phyloP scores from a whole-genome alignment of 2,329 filamentous ascomycete species.

The Metarhizium brunneum region DNA sequence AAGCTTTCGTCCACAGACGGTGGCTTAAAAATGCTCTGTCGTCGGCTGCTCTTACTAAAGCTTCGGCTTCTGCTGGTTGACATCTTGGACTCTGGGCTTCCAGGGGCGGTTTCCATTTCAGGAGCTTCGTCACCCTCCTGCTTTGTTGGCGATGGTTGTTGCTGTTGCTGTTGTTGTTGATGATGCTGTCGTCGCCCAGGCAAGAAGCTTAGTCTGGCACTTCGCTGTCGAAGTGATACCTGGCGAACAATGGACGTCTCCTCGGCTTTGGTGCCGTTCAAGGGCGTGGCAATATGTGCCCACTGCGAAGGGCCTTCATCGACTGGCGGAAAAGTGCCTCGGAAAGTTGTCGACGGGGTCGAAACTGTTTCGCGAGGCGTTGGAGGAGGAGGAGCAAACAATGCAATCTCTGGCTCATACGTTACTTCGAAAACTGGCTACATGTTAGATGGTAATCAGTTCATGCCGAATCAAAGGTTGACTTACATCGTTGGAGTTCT shows the following conservation, averaged over 20 bases:
- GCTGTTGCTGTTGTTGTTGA: conserved; percentile 22
- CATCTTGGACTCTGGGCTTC: conserved; percentile 23
- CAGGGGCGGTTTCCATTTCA: conserved; percentile 20
- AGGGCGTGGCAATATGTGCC: conserved; percentile 21
- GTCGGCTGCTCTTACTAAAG: conserved; percentile 20
- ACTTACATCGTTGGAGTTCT: conserved; percentile 58
- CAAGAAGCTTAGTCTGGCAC: conserved; percentile 48
- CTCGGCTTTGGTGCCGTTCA: conserved; percentile 30
- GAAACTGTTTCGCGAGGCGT: conserved; percentile 27
- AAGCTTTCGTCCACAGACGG: conserved; percentile 21
- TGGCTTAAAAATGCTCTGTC: conserved; percentile 37
- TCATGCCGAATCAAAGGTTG: neutral
- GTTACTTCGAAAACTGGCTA: conserved; percentile 49
- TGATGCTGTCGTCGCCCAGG: conserved; percentile 38
- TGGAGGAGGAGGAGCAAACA: conserved; percentile 45
- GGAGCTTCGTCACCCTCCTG: conserved; percentile 26
- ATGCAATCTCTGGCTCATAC: conserved; percentile 56
- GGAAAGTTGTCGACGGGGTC: conserved; percentile 34
- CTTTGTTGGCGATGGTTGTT: conserved; percentile 16
- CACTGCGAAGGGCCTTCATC: conserved; percentile 23
- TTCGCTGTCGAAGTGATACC: conserved; percentile 41
- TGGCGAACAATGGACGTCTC: conserved; percentile 42
- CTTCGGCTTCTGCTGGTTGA: conserved; percentile 16
- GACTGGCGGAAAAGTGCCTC: conserved; percentile 34
- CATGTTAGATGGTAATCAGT: neutral